A percentile compares a stretch with the other conserved stretches of the same genome.
Evolutionary conservation across 140 eudicot genomes (phyloP).

Genomic region (Erigeron philadelphicus): DNA sequence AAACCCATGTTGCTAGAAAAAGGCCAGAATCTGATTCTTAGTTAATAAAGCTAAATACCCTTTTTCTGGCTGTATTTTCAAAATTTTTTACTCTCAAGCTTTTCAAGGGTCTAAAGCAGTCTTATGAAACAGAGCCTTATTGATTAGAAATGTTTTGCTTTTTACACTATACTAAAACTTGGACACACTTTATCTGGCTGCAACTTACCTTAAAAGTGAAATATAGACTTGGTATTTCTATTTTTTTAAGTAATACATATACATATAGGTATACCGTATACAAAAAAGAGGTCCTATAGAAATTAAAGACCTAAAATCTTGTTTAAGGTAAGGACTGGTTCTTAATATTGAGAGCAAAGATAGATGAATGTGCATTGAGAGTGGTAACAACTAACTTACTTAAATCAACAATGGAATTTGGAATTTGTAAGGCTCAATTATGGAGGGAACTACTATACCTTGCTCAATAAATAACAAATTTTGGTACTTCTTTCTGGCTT

Average conservation of each 20-base stretch:
- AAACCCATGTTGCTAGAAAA: constrained; percentile 35
- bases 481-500: constrained; percentile 46
- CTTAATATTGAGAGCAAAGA: background rate
- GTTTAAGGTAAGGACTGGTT: no score
- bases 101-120: no score
- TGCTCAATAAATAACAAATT: constrained; percentile 37
- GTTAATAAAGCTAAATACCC: constrained; percentile 34
- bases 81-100: background rate
- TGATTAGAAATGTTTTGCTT: no score
- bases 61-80: background rate
- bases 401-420: constrained; percentile 21
- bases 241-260: no score
- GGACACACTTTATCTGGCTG: no score
- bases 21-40: constrained; percentile 33
- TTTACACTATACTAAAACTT: no score
- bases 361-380: constrained; percentile 26
- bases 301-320: no score
- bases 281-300: no score
- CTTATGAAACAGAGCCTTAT: no score
- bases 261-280: no score
- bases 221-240: no score
- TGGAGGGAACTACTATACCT: constrained; percentile 27
- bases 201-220: no score
- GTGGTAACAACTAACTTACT: constrained; percentile 27
- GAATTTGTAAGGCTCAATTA: constrained; percentile 26